Conservation (phyloP, 2,329 filamentous ascomycete genomes). For the Aspergillus oerlinghausenensis region DNA sequence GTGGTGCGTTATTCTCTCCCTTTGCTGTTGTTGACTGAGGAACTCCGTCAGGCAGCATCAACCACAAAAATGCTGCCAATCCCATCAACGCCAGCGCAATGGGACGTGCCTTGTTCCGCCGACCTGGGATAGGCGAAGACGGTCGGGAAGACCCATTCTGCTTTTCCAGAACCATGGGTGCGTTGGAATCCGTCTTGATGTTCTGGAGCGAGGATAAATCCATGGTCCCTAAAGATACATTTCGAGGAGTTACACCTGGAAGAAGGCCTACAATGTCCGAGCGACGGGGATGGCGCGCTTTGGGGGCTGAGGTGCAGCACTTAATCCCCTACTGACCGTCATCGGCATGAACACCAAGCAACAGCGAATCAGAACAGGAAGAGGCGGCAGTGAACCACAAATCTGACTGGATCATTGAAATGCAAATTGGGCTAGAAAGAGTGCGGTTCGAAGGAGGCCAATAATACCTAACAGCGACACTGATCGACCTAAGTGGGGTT, state of each 20-base stretch:
- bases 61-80: constrained; percentile 6
- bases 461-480: too few relatives aligned
- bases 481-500: background rate
- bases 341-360: background rate
- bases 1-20: background rate
- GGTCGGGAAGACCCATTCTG: background rate
- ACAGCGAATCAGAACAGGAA: background rate
- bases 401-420: background rate
- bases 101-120: constrained; percentile 1
- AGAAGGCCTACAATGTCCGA: background rate
- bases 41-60: constrained; percentile 1
- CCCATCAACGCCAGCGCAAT: constrained; percentile 6
- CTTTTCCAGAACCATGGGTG: background rate
- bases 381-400: background rate
- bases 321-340: too few relatives aligned
- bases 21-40: background rate
- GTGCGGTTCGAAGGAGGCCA: too few relatives aligned
- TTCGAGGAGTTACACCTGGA: background rate
- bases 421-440: background rate
- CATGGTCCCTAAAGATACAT: background rate
- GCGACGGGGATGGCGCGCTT: background rate
- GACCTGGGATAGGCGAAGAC: background rate
- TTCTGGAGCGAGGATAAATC: background rate
- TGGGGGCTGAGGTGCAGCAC: background rate
- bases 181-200: background rate